These are phyloP conservation scores for Trichoderma endophyticum DNA, from an alignment of 2,329 filamentous ascomycete genomes.

Conservation along the genomic window DNA sequence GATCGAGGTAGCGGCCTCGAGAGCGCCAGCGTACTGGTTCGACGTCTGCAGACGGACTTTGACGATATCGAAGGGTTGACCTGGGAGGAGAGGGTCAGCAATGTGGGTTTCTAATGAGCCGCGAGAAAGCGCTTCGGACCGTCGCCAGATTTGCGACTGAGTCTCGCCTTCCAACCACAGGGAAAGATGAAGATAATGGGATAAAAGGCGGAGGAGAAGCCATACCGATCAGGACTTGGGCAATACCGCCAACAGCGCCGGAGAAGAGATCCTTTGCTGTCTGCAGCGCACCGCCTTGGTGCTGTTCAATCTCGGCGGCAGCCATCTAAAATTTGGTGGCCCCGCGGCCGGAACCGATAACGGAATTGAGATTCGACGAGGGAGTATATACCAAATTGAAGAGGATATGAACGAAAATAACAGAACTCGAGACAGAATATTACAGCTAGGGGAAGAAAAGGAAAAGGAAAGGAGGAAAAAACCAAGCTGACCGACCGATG, in stretches of 20 bases:
- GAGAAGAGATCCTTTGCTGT: constrained; percentile 87
- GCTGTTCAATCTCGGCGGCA: constrained; percentile 35
- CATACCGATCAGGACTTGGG: constrained; percentile 87
- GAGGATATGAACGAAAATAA: background rate
- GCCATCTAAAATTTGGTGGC: background rate
- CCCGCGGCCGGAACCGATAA: constrained; percentile 3
- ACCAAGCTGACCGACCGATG: background rate
- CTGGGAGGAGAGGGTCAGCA: constrained; percentile 36
- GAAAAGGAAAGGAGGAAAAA: constrained; percentile 16
- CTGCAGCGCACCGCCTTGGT: constrained; percentile 45
- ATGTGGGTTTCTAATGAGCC: background rate
- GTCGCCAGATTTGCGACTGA: background rate
- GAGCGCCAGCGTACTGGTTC: constrained; percentile 72
- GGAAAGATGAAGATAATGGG: background rate
- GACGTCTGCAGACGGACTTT: constrained; percentile 96
- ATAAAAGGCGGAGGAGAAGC: background rate
- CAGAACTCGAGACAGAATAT: background rate
- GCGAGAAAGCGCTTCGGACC: constrained; percentile 7
- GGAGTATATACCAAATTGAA: background rate
- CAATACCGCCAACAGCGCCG: constrained; percentile 86
- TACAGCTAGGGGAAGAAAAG: background rate
- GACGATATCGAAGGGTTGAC: constrained; percentile 82
- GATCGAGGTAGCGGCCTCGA: constrained; percentile 79
- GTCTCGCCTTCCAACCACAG: background rate
- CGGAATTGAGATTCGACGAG: background rate